Percentiles rank a stretch among this genome's conserved stretches.
Conservation (phyloP, 2,329 filamentous ascomycete genomes). For the Colletotrichum somersetense region DNA sequence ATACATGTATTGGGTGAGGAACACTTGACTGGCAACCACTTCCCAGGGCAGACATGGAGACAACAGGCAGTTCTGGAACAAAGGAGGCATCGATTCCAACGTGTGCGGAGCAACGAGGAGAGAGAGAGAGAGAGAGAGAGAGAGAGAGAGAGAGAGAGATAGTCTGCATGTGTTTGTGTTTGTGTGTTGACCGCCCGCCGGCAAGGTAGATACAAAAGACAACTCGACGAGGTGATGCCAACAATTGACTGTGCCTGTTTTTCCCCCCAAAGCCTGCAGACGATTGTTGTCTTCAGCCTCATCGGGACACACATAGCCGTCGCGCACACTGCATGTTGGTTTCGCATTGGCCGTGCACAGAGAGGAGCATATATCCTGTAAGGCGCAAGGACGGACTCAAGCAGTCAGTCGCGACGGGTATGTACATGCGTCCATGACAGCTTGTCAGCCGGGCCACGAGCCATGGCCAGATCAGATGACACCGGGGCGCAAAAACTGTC, state of each 20-base stretch:
- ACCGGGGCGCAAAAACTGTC: constrained; percentile 28
- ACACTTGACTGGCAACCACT: neutral
- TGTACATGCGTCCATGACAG: constrained; percentile 38
- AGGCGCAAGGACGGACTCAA: constrained; percentile 11
- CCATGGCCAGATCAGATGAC: constrained; percentile 32
- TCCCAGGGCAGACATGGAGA: constrained; percentile 13
- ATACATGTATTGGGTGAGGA: too few species aligned
- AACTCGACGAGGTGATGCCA: neutral
- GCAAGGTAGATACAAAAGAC: neutral
- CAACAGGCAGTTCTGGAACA: neutral
- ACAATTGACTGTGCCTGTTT: neutral
- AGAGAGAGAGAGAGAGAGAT: too few species aligned
- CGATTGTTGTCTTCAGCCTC: neutral
- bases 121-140: too few species aligned
- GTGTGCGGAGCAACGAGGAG: neutral
- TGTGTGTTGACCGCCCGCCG: neutral
- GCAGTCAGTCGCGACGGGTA: constrained; percentile 17
- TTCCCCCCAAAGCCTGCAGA: neutral
- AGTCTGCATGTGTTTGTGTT: neutral
- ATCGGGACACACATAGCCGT: too few species aligned
- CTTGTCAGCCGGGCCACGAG: constrained; percentile 24
- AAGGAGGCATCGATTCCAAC: neutral
- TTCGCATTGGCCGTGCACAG: neutral
- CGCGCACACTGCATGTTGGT: neutral
- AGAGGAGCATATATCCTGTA: neutral